Evolutionary conservation across 768 basidiomycete genomes (phyloP), one percentile per base, ranked within the genome.

Genomic region (Amanita rubescens): DNA sequence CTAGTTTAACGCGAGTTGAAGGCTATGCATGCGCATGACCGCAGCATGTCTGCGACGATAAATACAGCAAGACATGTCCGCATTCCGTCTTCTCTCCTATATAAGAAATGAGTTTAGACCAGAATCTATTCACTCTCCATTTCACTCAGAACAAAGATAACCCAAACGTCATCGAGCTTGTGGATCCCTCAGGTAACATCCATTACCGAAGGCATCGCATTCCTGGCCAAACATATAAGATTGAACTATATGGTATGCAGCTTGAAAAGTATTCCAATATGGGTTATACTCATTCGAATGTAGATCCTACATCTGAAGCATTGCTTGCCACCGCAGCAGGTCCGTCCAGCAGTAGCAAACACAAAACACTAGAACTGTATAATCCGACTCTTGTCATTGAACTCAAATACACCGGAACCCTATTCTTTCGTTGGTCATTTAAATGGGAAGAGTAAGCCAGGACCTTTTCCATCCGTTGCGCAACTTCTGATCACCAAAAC

Each of bases 101-200:
- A 17, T 20, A 38, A 37, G 19, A 49, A 51, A 91, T 91, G 90
- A 88, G 87, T 63, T 72, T 93, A 51, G 90, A 92, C 66, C 79
- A 89, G 66, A 92, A 91, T 65, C 72, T 93, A 10, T 93, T 92
- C 71, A 92, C 90, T 2, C 81, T 93, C 51, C 68, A 77, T 58
- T 69, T 90, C 53, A 76, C 77, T 0, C 79, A 80, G 5, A 79
- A 78, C 63, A 67, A 79, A 54, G 76, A 82, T 35, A 75, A 83
- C 57, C 76, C 79, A 10, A 72, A 73, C 59, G 78, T 85, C 15
- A 67, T 86, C 20, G 90, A 92, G 66, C 80, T 93, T 49, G 70
- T 80, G 20, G 88, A 91, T 61, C 72, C 79, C 2, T 65, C 74
- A 1, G 87, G 84, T 5, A 76, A 65, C 3, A 64, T 79, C 1